These are phyloP conservation scores for Chlamydomonas reinhardtii DNA, from an alignment of 163 green algal genomes.

Conservation along the genomic window DNA sequence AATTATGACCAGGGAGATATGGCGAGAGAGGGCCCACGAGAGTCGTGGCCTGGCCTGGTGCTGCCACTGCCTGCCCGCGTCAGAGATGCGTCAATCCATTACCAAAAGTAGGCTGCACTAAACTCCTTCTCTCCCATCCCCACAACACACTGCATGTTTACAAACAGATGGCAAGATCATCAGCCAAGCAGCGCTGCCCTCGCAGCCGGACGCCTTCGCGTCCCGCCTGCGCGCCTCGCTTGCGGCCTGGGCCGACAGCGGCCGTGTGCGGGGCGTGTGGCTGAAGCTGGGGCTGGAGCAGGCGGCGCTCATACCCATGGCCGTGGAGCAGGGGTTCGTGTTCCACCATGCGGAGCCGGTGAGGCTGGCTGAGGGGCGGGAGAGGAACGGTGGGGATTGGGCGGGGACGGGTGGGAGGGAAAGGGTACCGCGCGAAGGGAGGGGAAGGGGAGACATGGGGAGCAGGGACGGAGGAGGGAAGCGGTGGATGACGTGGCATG, in stretches of 20 bases:
- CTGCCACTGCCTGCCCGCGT: too few relatives aligned
- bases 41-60: too few relatives aligned
- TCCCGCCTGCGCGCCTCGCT: slow-evolving; percentile 25
- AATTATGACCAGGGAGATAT: too few relatives aligned
- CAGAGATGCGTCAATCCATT: too few relatives aligned
- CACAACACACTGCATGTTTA: neutral
- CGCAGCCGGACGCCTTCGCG: slow-evolving; percentile 18
- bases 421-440: too few relatives aligned
- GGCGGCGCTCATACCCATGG: slow-evolving; percentile 53
- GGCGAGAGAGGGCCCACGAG: too few relatives aligned
- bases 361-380: neutral
- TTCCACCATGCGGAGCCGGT: slow-evolving; percentile 69
- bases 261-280: slow-evolving; percentile 63
- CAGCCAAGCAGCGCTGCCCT: neutral
- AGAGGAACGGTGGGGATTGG: neutral
- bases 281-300: slow-evolving; percentile 50
- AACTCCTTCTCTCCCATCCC: neutral
- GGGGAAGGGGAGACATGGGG: too few relatives aligned
- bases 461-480: too few relatives aligned
- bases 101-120: too few relatives aligned
- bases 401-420: neutral
- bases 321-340: slow-evolving; percentile 60
- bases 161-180: slow-evolving; percentile 36
- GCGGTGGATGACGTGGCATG: too few relatives aligned
- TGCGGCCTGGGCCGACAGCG: slow-evolving; percentile 5